These are phyloP conservation scores for Ambrosia artemisiifolia DNA, from an alignment of 129 eudicot species.

Conservation along the genomic window DNA sequence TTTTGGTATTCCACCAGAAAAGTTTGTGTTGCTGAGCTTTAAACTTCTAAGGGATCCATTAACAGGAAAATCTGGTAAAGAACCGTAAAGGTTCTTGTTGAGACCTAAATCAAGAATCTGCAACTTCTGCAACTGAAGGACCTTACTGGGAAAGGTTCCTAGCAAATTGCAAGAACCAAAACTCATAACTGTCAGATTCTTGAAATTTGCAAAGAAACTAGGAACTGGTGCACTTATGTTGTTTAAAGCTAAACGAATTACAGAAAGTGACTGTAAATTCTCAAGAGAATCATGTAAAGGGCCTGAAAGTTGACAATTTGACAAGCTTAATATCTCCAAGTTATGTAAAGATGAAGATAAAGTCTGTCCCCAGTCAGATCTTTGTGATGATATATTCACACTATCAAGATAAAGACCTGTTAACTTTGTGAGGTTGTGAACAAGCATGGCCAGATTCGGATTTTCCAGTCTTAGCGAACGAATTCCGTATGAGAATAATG, in stretches of 20 bases:
- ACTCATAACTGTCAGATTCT: constrained; percentile 35
- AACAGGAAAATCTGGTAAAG: constrained; percentile 37
- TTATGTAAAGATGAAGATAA: constrained; percentile 40
- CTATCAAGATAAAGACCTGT: constrained; percentile 46
- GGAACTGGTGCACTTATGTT: constrained; percentile 40
- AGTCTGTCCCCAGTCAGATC: constrained; percentile 38
- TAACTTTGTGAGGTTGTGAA: constrained; percentile 33
- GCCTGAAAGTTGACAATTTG: constrained; percentile 47
- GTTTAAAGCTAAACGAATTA: constrained; percentile 41
- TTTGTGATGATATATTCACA: constrained; percentile 42
- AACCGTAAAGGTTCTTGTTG: constrained; percentile 45
- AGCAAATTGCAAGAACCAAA: constrained; percentile 37
- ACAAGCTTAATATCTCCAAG: constrained; percentile 50
- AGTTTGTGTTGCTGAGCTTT: constrained; percentile 39
- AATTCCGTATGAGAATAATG: background rate
- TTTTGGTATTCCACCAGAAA: constrained; percentile 47
- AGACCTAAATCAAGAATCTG: constrained; percentile 40
- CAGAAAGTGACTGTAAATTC: constrained; percentile 27
- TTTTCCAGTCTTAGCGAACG: constrained; percentile 25
- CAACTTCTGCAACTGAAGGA: constrained; percentile 41
- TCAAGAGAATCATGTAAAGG: constrained; percentile 41
- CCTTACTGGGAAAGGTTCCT: constrained; percentile 44
- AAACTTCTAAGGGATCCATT: constrained; percentile 38
- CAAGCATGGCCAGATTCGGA: constrained; percentile 33
- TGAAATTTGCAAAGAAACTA: constrained; percentile 38